phyloP scores from a whole-genome alignment of 345 rosid genomes.

The Camelina neglecta region DNA sequence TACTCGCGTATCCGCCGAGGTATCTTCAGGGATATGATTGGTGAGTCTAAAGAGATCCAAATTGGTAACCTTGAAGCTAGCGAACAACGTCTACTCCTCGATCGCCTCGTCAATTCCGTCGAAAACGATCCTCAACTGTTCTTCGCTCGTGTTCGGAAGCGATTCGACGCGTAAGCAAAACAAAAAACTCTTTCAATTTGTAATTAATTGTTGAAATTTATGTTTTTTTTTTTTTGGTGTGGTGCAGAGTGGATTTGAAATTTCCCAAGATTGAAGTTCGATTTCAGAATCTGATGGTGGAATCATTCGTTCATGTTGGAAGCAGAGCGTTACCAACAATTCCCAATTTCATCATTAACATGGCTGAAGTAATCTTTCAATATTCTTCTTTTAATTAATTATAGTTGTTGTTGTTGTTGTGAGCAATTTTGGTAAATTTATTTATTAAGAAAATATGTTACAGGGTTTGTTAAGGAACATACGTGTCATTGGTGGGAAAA shows the following conservation, averaged over 20 bases:
- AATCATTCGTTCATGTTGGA: slow-evolving; percentile 88
- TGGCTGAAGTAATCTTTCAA: slow-evolving; percentile 68
- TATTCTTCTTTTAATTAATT: neutral
- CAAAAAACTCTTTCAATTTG: neutral
- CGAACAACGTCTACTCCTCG: slow-evolving; percentile 75
- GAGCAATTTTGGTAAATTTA: neutral
- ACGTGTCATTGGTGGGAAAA: slow-evolving; percentile 57
- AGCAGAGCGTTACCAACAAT: slow-evolving; percentile 96
- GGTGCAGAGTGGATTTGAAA: slow-evolving; percentile 81
- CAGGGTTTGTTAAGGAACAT: slow-evolving; percentile 77
- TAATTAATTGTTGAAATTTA: no score
- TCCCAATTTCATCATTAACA: slow-evolving; percentile 88
- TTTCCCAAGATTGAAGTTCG: slow-evolving; percentile 93
- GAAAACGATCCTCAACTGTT: slow-evolving; percentile 88
- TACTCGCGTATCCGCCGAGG: slow-evolving; percentile 74
- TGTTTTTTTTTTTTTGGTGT: neutral
- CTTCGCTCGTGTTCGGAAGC: slow-evolving; percentile 75
- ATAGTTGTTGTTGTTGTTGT: neutral
- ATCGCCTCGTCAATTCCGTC: slow-evolving; percentile 70
- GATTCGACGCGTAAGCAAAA: slow-evolving; percentile 71
- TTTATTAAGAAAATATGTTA: neutral
- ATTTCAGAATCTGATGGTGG: slow-evolving; percentile 72
- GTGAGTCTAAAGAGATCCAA: slow-evolving; percentile 70
- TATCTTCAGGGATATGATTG: slow-evolving; percentile 70
- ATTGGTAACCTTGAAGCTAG: slow-evolving; percentile 67